These are phyloP conservation scores for Rosa chinensis DNA, from an alignment of 306 rosid species.

Conservation along the genomic window DNA sequence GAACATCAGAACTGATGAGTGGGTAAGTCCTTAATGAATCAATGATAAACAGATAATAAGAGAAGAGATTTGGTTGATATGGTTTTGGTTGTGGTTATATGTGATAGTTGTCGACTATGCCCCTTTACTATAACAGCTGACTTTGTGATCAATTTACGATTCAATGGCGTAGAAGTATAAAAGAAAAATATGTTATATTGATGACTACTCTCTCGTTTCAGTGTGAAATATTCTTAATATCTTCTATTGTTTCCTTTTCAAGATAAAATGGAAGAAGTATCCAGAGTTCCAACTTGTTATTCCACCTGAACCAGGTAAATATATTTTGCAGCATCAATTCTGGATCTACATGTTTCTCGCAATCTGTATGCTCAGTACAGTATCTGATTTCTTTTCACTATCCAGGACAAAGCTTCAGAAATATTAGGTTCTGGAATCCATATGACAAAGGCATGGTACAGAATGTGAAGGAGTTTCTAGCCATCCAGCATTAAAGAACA, in stretches of 20 bases:
- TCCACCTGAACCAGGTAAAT: constrained; percentile 38
- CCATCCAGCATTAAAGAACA: constrained; percentile 1
- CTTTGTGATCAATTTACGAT: neutral
- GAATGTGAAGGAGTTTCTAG: constrained; percentile 41
- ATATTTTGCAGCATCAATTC: neutral
- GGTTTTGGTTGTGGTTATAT: neutral
- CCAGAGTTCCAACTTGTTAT: constrained; percentile 43
- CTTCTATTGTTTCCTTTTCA: neutral
- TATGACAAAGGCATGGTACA: constrained; percentile 41
- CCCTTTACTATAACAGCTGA: neutral
- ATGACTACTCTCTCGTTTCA: neutral
- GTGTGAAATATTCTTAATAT: neutral
- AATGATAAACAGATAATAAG: neutral
- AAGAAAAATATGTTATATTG: neutral
- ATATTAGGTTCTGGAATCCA: constrained; percentile 41
- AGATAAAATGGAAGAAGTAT: constrained; percentile 52
- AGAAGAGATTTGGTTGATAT: neutral
- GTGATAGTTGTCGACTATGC: neutral
- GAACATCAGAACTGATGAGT: constrained; percentile 57
- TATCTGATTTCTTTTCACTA: neutral
- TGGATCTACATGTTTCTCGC: neutral
- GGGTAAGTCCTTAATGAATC: constrained; percentile 39
- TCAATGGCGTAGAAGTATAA: neutral
- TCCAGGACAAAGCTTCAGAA: constrained; percentile 25
- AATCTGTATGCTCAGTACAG: neutral